Percentiles rank a stretch among this genome's conserved stretches.
phyloP scores from a whole-genome alignment of 1,139 yeast species.

The Suhomyces panamericanus region DNA sequence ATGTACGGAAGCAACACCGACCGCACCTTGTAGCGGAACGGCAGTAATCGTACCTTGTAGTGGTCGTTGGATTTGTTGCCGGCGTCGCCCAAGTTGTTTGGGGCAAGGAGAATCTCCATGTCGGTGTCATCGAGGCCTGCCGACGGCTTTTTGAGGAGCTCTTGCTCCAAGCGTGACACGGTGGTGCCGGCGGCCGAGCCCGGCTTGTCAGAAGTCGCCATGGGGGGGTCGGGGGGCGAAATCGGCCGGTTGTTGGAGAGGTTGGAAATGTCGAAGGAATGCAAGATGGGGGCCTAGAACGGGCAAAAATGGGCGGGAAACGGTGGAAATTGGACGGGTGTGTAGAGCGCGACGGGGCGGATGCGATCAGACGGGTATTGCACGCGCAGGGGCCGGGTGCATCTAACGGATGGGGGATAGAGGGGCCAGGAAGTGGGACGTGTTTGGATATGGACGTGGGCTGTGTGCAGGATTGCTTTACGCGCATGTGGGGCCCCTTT shows the following conservation, averaged over 20 bases:
- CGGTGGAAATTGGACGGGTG: background rate
- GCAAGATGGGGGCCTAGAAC: background rate
- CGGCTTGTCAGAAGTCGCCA: slow-evolving; percentile 1
- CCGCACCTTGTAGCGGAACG: slow-evolving; percentile 60
- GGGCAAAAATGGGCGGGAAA: background rate
- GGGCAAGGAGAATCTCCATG: slow-evolving; percentile 17
- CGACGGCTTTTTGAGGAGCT: slow-evolving; percentile 11
- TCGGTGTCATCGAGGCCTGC: slow-evolving; percentile 16
- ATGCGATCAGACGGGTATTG: background rate
- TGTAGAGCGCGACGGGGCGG: background rate
- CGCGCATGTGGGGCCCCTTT: too few species aligned
- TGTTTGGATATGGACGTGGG: background rate
- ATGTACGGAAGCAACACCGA: slow-evolving; percentile 57
- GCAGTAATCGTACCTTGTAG: slow-evolving; percentile 60
- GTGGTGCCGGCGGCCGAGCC: slow-evolving; percentile 6
- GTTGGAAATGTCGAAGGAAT: background rate
- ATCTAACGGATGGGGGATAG: background rate
- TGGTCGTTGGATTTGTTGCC: slow-evolving; percentile 71
- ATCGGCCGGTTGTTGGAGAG: background rate
- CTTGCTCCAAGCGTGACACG: slow-evolving; percentile 11
- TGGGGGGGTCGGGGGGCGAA: background rate
- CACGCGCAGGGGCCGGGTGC: background rate
- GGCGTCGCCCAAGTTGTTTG: slow-evolving; percentile 49
- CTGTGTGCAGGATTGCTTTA: slow-evolving; percentile 2
- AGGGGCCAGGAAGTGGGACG: background rate